Percentiles rank a stretch among this genome's conserved stretches.
phyloP scores from a whole-genome alignment of 306 rosid species.

The Malus domestica region DNA sequence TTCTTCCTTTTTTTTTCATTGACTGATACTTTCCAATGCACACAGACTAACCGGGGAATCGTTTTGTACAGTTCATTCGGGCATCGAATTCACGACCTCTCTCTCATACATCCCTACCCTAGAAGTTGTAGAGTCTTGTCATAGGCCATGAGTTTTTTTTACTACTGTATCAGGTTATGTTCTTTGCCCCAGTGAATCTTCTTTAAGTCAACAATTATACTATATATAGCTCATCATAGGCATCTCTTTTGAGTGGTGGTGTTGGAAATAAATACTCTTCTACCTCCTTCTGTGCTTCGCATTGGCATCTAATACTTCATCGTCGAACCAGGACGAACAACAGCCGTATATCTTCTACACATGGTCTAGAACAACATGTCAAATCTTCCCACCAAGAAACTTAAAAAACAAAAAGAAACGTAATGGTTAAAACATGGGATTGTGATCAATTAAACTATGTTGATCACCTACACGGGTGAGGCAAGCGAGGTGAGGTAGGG shows the following conservation, averaged over 20 bases:
- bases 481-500: not conserved
- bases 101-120: not conserved
- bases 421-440: not conserved
- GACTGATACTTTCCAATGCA: slow-evolving; percentile 28
- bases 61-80: not conserved
- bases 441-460: not conserved
- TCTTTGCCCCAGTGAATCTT: not conserved
- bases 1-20: slow-evolving; percentile 30
- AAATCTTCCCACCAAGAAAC: slow-evolving; percentile 16
- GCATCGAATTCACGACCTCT: slow-evolving; percentile 8
- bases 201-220: not conserved
- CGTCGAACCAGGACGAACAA: slow-evolving; percentile 8
- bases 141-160: slow-evolving; percentile 41
- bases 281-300: not conserved
- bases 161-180: not conserved
- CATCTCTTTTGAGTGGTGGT: slow-evolving; percentile 36
- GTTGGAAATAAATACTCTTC: slow-evolving; percentile 21
- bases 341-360: slow-evolving; percentile 4
- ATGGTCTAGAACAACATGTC: slow-evolving; percentile 42
- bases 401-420: not conserved
- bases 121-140: not conserved
- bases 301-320: slow-evolving; percentile 46
- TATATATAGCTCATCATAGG: not conserved
- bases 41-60: slow-evolving; percentile 33
- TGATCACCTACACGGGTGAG: not conserved